Evolutionary conservation across 805 yeast genomes (phyloP).

Genomic region (Yarrowia hollandica): DNA sequence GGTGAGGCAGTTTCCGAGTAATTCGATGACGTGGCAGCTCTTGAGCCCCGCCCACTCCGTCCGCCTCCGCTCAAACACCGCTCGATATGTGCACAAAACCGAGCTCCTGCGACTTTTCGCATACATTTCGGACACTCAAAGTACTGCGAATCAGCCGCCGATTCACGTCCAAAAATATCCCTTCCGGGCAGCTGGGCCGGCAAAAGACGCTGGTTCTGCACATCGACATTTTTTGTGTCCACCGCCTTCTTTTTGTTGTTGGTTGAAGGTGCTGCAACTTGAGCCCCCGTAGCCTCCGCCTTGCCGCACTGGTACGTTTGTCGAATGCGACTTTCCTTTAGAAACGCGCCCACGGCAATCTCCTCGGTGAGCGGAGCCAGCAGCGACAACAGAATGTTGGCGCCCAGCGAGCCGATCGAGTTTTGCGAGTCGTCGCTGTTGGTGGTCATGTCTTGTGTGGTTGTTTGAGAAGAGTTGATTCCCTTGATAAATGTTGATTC

Average conservation of each 20-base stretch:
- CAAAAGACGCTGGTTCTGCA: slow-evolving; percentile 32
- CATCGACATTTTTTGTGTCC: slow-evolving; percentile 31
- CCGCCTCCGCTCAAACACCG: slow-evolving; percentile 77
- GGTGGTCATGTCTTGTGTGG: no score
- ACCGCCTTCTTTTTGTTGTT: slow-evolving; percentile 32
- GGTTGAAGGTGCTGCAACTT: slow-evolving; percentile 4
- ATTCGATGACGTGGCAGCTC: slow-evolving; percentile 9
- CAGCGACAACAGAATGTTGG: slow-evolving; percentile 38
- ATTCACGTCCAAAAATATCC: slow-evolving; percentile 47
- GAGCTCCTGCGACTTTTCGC: slow-evolving; percentile 82
- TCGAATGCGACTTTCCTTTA: slow-evolving; percentile 41
- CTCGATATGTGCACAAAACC: slow-evolving; percentile 92
- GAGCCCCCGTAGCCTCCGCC: slow-evolving; percentile 33
- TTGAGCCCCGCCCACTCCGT: slow-evolving; percentile 11
- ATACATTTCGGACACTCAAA: slow-evolving; percentile 80
- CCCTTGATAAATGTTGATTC: no score
- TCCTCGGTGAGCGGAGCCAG: slow-evolving; percentile 41
- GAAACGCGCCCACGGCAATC: slow-evolving; percentile 40
- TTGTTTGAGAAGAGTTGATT: no score
- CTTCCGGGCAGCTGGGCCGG: slow-evolving; percentile 40
- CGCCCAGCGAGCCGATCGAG: slow-evolving; percentile 29
- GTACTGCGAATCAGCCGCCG: slow-evolving; percentile 55
- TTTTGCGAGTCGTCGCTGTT: not conserved
- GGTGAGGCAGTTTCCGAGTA: slow-evolving; percentile 27
- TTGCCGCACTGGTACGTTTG: slow-evolving; percentile 38